Percentiles rank a stretch among this genome's conserved stretches.
Evolutionary conservation across 1,284 basidiomycete genomes (phyloP).

Genomic region (Stereum hirsutum): DNA sequence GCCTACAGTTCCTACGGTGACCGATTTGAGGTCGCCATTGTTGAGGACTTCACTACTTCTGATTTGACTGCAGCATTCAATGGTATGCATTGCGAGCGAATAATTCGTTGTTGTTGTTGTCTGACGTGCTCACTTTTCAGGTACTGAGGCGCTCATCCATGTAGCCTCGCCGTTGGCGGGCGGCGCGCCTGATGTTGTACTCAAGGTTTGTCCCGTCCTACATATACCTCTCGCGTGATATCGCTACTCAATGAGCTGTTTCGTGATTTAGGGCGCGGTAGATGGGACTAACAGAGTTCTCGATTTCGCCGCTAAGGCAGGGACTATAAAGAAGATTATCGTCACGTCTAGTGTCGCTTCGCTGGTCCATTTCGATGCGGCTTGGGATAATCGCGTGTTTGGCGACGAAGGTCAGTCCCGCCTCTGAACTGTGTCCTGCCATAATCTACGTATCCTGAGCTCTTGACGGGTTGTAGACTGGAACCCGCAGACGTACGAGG

Average conservation of each 20-base stretch:
- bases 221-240: no score
- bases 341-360: neutral
- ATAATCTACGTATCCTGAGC: neutral
- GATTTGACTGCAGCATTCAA: conserved; percentile 11
- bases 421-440: neutral
- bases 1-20: conserved; percentile 1
- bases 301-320: neutral
- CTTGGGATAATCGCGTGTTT: neutral
- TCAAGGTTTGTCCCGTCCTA: neutral
- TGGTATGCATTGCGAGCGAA: conserved; percentile 3
- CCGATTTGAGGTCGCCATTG: conserved; percentile 6
- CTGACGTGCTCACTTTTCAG: neutral
- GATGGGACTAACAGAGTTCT: neutral
- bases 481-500: conserved; percentile 5
- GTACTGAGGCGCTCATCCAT: conserved; percentile 1
- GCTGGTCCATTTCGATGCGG: neutral
- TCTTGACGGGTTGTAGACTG: neutral
- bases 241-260: neutral
- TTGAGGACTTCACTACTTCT: conserved; percentile 10
- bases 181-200: neutral
- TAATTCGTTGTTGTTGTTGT: neutral
- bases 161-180: conserved; percentile 1
- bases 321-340: conserved; percentile 1
- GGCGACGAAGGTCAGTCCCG: neutral
- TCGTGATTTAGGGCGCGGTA: neutral